Conservation (phyloP, 805 yeast genomes). For the Ascoidea tarda region DNA sequence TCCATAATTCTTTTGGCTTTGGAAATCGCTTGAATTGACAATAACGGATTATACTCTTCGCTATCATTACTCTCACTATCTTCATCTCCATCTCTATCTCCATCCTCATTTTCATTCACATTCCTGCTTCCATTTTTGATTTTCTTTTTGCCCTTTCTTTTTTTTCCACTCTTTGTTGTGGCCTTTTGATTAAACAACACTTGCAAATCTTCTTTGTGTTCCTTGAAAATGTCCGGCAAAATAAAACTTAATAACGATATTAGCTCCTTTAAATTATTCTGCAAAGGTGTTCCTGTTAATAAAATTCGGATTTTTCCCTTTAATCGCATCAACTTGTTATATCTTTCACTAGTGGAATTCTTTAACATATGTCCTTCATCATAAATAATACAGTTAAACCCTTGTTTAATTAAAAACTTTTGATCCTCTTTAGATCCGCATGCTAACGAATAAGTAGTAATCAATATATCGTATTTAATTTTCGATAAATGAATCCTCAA, state of each 20-base stretch:
- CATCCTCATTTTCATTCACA: constrained; percentile 1
- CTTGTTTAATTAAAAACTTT: constrained; percentile 56
- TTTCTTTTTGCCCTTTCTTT: constrained; percentile 12
- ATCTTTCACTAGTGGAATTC: constrained; percentile 79
- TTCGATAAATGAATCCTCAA: constrained; percentile 54
- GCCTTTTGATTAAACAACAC: constrained; percentile 82
- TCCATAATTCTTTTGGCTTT: constrained; percentile 98
- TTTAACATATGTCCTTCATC: constrained; percentile 98
- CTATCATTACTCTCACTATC: constrained; percentile 17
- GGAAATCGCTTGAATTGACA: constrained; percentile 81
- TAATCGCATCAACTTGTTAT: constrained; percentile 71
- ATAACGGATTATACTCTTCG: constrained; percentile 55
- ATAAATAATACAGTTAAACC: constrained; percentile 79
- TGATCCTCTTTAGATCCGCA: constrained; percentile 76
- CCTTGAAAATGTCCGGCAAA: constrained; percentile 68
- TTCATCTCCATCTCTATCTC: constrained; percentile 13
- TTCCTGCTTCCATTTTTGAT: constrained; percentile 16
- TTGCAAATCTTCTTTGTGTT: constrained; percentile 69
- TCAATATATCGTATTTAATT: constrained; percentile 67
- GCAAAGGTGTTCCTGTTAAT: constrained; percentile 94
- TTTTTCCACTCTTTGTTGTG: constrained; percentile 37
- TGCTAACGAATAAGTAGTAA: constrained; percentile 88
- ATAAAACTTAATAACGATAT: constrained; percentile 86
- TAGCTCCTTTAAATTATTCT: constrained; percentile 80
- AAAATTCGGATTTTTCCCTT: constrained; percentile 74